Conservation (phyloP, 2,329 filamentous ascomycete genomes). For the Raffaelea albimanens region DNA sequence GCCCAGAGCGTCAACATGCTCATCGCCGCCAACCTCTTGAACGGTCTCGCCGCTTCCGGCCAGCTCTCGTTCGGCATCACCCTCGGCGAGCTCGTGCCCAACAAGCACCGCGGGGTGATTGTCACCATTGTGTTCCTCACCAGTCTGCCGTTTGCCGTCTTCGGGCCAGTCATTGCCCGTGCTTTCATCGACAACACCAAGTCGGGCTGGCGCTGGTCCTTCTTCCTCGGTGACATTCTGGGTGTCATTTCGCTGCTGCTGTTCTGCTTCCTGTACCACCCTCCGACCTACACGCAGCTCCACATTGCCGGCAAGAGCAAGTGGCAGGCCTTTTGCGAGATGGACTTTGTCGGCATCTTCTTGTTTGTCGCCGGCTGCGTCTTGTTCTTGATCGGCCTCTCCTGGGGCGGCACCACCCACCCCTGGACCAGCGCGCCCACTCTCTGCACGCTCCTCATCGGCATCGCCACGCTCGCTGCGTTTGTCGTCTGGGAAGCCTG, state of each 20-base stretch:
- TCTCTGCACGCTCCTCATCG: constrained; percentile 26
- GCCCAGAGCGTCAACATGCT: constrained; percentile 25
- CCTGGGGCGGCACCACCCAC: constrained; percentile 30
- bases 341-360: constrained; percentile 36
- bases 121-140: constrained; percentile 28
- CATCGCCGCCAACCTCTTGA: constrained; percentile 27
- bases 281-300: constrained; percentile 33
- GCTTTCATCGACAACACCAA: constrained; percentile 30
- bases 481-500: constrained; percentile 30
- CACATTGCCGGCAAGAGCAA: constrained; percentile 26
- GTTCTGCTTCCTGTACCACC: constrained; percentile 35
- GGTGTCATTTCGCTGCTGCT: constrained; percentile 27
- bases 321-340: constrained; percentile 27
- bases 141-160: constrained; percentile 29
- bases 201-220: constrained; percentile 38
- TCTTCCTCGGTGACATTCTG: constrained; percentile 37
- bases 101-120: constrained; percentile 27
- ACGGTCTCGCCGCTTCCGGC: constrained; percentile 28
- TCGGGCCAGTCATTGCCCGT: constrained; percentile 37
- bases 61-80: constrained; percentile 32
- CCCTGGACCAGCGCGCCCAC: constrained; percentile 32
- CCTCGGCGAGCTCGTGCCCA: constrained; percentile 33
- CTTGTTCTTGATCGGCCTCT: constrained; percentile 32
- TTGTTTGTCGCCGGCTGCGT: constrained; percentile 31
- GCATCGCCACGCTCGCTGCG: constrained; percentile 21